Percentiles rank a stretch among this genome's conserved stretches.
These are phyloP conservation scores for Beauveria asiatica DNA, from an alignment of 2,329 filamentous ascomycete genomes.

Conservation along the genomic window DNA sequence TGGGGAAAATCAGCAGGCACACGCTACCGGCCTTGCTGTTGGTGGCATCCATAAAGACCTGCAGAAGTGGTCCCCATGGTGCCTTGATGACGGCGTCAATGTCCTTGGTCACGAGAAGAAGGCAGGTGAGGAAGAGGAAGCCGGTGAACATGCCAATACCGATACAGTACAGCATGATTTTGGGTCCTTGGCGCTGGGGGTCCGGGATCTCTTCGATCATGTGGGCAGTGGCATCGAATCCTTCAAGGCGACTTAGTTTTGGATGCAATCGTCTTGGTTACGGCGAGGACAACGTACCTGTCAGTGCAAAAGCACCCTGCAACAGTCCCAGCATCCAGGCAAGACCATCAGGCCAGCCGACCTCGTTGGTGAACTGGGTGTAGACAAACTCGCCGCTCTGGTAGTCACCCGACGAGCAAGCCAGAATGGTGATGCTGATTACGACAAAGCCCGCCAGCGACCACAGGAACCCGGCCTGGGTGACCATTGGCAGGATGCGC, in stretches of 20 bases:
- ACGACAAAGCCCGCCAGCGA: constrained; percentile 59
- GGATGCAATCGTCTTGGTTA: too few relatives aligned
- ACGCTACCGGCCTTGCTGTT: constrained; percentile 51
- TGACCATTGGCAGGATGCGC: constrained; percentile 52
- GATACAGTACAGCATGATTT: constrained; percentile 59
- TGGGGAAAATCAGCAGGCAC: constrained; percentile 56
- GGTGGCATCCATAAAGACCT: constrained; percentile 57
- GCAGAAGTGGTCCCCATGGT: constrained; percentile 47
- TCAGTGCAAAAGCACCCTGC: constrained; percentile 42
- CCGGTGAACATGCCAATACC: constrained; percentile 55
- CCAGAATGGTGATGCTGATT: constrained; percentile 60
- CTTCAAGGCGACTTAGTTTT: constrained; percentile 13
- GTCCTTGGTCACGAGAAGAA: constrained; percentile 56
- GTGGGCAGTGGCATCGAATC: constrained; percentile 41
- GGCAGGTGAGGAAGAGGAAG: constrained; percentile 50
- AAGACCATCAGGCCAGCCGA: constrained; percentile 61
- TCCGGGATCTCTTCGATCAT: constrained; percentile 53
- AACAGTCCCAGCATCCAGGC: constrained; percentile 48
- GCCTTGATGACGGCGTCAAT: constrained; percentile 47
- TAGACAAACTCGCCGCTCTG: constrained; percentile 59
- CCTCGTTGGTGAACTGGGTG: constrained; percentile 56
- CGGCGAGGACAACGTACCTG: constrained; percentile 15
- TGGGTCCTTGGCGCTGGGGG: constrained; percentile 49
- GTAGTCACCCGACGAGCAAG: constrained; percentile 57
- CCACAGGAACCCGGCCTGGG: constrained; percentile 63